Evolutionary conservation across 352 stramenopile genomes (phyloP), one percentile per base, ranked within the genome.

Genomic region (Phytopythium mirpurense): DNA sequence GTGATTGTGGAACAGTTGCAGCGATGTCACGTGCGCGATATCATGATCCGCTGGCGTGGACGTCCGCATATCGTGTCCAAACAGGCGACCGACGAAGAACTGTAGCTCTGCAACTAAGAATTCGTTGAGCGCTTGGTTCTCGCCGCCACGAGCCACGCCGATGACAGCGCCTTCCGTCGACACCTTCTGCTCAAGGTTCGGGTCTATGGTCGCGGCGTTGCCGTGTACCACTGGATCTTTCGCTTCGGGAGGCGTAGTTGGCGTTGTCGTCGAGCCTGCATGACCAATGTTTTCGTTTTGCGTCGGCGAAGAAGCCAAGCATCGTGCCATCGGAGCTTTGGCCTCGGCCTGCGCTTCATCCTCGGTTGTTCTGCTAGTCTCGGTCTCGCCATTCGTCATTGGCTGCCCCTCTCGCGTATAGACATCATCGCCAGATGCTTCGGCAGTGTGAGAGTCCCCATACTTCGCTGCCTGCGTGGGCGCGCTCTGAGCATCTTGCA

Each of bases 101-200:
- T 85, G 59, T 11, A 85, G 42, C 59, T 85, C 74, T 27, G 62
- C 57, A 21, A 85, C 54, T 18, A 85, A 59, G 27, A 76, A 78
- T 34, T 80, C 62, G 50, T 78, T 85, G 24, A 85, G 62, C 31
- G 66, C 64, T 12, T 67, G 15, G 12, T 43, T 46, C 31, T 72
- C 60, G 56, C 55, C 6, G 21, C 37, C 21, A 57, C 31, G 31
- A 53, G 34, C 29, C 5, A 18, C n/a, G 5, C 8, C n/a, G 6
- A 36, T 5, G 5, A 24, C 5, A 0, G n/a, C 10, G 9, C 27
- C 44, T 11, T 51, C 29, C 10, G 26, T 27, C 8, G 44, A 47
- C 7, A 23, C 7, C 27, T 23, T 31, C 41, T 47, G 41, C 11
- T 21, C 44, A 38, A 23, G 3, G 1, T 16, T 38, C 5, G 44